Percentiles rank a stretch among this genome's conserved stretches.
Conservation (phyloP, 75 land plant species). For the Cryptomeria japonica region DNA sequence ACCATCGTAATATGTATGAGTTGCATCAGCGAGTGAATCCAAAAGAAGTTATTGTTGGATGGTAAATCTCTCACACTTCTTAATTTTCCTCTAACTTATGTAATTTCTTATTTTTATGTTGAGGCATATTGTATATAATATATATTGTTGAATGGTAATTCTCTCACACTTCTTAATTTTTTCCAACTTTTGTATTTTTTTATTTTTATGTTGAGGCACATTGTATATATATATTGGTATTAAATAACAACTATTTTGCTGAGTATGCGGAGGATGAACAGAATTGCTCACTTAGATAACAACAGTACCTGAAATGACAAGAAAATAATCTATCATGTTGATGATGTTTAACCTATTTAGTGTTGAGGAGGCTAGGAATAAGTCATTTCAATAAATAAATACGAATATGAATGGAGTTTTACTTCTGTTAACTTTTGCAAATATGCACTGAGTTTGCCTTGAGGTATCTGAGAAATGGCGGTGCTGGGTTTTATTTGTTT, state of each 20-base stretch:
- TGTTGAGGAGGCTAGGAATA: no score
- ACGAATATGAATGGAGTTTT: not conserved
- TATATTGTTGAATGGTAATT: no score
- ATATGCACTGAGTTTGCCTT: not conserved
- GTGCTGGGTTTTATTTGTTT: not conserved
- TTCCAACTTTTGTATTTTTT: no score
- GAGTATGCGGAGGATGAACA: no score
- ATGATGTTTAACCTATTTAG: no score
- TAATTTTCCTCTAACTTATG: not conserved
- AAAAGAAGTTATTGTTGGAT: constrained; percentile 96
- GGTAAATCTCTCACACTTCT: constrained; percentile 41
- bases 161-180: no score
- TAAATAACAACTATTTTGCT: no score
- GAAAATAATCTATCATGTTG: no score
- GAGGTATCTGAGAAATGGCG: not conserved
- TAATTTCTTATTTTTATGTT: not conserved
- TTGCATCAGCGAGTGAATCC: constrained; percentile 97
- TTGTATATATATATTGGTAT: no score
- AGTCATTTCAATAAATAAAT: not conserved
- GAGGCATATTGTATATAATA: not conserved
- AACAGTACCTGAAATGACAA: no score
- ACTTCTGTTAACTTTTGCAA: not conserved
- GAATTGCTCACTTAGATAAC: no score
- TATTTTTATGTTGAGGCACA: no score
- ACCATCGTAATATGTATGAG: constrained; percentile 86